Conservation (phyloP, 164 flowering plant species). For the Magnolia kwangsiensis region DNA sequence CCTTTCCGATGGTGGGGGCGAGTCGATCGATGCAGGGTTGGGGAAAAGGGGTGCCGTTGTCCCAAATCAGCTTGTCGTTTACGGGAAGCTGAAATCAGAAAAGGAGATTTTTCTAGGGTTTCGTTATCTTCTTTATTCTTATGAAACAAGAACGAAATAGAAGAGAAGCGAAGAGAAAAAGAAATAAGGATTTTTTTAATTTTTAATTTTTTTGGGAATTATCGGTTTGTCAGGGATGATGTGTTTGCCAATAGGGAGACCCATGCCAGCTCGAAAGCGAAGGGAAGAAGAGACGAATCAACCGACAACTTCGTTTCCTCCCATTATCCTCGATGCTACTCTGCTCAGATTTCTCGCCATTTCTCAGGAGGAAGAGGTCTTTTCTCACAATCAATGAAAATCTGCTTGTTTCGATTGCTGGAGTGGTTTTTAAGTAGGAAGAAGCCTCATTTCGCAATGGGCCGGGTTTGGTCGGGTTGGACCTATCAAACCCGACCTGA, state of each 20-base stretch:
- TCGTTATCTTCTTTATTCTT: background rate
- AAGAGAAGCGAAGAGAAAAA: background rate
- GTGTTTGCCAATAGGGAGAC: conserved; percentile 93
- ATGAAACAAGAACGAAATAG: background rate
- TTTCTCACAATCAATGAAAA: no score
- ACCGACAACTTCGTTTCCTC: conserved; percentile 66
- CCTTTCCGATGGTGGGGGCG: conserved; percentile 92
- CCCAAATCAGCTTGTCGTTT: conserved; percentile 91
- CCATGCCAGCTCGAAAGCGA: conserved; percentile 95
- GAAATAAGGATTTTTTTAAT: background rate
- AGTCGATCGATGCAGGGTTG: conserved; percentile 95
- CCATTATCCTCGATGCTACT: conserved; percentile 75
- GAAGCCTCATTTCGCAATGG: no score
- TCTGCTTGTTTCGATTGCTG: no score
- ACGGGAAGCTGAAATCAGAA: conserved; percentile 52
- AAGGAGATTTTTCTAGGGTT: conserved; percentile 5
- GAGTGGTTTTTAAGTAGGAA: no score
- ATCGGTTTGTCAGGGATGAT: conserved; percentile 95
- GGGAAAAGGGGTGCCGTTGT: conserved; percentile 83
- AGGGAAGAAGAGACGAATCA: conserved; percentile 76
- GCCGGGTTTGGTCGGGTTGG: no score
- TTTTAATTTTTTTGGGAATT: background rate
- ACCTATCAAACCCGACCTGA: no score
- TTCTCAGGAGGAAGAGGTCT: background rate
- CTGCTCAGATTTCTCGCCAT: conserved; percentile 90